Conservation (phyloP, 2,329 filamentous ascomycete genomes). For the Knufia petricola region DNA sequence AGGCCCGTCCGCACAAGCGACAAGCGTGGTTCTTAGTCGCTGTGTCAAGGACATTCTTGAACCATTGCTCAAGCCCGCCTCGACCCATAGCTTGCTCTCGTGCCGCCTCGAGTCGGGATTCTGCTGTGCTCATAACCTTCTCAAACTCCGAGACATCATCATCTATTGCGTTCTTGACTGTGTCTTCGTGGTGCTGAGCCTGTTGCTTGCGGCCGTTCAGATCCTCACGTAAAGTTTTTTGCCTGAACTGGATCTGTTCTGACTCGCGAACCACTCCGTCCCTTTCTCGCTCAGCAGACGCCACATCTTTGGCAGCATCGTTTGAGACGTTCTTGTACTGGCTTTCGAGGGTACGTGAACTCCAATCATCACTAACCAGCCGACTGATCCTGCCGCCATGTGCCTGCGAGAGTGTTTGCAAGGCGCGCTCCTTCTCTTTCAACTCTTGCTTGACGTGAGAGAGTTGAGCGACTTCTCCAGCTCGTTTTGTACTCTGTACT, state of each 20-base stretch:
- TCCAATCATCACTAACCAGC: constrained; percentile 59
- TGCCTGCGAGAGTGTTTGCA: constrained; percentile 67
- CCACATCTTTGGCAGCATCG: constrained; percentile 41
- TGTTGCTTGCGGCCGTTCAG: constrained; percentile 56
- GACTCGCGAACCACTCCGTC: constrained; percentile 63
- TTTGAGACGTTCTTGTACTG: constrained; percentile 55
- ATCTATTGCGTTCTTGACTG: constrained; percentile 51
- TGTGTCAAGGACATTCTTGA: constrained; percentile 55
- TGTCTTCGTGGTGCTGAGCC: constrained; percentile 50
- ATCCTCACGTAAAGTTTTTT: constrained; percentile 56
- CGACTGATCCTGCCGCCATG: constrained; percentile 61
- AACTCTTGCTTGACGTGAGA: constrained; percentile 75
- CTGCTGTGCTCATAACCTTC: constrained; percentile 42
- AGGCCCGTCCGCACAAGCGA: constrained; percentile 62
- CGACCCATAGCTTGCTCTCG: constrained; percentile 59
- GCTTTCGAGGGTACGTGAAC: constrained; percentile 57
- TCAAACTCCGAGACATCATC: constrained; percentile 42
- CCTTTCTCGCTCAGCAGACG: constrained; percentile 55
- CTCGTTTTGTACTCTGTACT: constrained; percentile 68
- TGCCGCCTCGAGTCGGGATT: constrained; percentile 41
- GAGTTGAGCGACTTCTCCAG: constrained; percentile 72
- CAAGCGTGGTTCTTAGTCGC: constrained; percentile 50
- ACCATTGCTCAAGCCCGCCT: constrained; percentile 62
- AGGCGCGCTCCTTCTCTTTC: constrained; percentile 59
- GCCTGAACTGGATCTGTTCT: constrained; percentile 64